Conservation (phyloP, 345 rosid genomes). For the Dimocarpus longan region DNA sequence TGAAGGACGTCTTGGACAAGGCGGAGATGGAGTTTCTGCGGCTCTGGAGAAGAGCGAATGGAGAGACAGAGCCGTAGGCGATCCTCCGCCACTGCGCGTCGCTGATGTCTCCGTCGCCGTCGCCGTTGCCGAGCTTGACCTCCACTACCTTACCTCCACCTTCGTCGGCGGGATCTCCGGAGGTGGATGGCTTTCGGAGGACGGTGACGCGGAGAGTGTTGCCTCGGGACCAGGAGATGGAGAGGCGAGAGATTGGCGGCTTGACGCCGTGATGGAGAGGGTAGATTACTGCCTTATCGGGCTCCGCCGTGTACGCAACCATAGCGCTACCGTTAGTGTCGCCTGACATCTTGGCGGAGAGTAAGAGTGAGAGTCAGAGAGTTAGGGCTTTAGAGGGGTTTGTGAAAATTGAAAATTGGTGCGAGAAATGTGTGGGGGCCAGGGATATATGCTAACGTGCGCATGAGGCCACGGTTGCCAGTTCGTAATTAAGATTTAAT, state of each 20-base stretch:
- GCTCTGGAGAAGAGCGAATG: conserved; percentile 87
- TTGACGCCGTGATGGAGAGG: conserved; percentile 69
- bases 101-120: conserved; percentile 62
- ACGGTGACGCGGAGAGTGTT: conserved; percentile 80
- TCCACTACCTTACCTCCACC: conserved; percentile 70
- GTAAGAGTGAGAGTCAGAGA: not conserved
- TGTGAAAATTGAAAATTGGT: not conserved
- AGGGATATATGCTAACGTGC: not conserved
- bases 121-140: conserved; percentile 63
- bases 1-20: conserved; percentile 57
- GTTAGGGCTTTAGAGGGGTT: conserved; percentile 48
- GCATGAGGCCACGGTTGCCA: not conserved
- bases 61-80: conserved; percentile 83
- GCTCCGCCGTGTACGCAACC: conserved; percentile 39
- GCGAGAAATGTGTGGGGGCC: too few relatives aligned
- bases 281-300: conserved; percentile 41
- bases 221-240: conserved; percentile 86
- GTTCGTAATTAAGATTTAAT: not conserved
- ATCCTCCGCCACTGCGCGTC: conserved; percentile 79
- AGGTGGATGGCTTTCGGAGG: conserved; percentile 36
- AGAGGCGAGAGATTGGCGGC: conserved; percentile 66
- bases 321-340: conserved; percentile 36
- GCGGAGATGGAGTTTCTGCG: conserved; percentile 60
- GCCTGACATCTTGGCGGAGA: conserved; percentile 43
- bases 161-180: conserved; percentile 30